A percentile compares a stretch with the other conserved stretches of the same genome.
Conservation (phyloP, 1,284 basidiomycete species). For the Ceratobasidium sp. region DNA sequence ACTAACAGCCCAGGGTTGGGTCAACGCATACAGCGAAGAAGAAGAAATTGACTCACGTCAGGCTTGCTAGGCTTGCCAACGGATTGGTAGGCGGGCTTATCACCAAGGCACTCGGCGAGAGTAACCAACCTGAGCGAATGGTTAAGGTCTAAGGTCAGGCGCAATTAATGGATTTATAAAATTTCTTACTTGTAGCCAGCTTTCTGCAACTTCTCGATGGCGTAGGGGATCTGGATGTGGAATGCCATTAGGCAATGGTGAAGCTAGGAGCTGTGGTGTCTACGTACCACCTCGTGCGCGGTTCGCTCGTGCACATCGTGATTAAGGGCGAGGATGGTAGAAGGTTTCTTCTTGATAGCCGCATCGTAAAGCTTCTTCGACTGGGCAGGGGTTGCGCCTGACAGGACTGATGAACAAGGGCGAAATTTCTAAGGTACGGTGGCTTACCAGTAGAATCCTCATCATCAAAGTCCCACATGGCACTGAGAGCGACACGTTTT, state of each 20-base stretch:
- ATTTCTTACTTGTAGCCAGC: constrained; percentile 27
- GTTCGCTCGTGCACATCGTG: constrained; percentile 43
- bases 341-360: constrained; percentile 25
- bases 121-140: constrained; percentile 28
- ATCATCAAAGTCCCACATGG: constrained; percentile 48
- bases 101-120: constrained; percentile 43
- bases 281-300: constrained; percentile 31
- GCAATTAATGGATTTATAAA: not conserved
- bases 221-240: constrained; percentile 13
- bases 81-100: constrained; percentile 37
- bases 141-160: not conserved
- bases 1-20: not conserved
- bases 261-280: too few species aligned
- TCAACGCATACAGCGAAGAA: not conserved
- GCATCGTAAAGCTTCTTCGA: constrained; percentile 34
- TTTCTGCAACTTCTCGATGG: constrained; percentile 24
- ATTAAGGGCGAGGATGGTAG: constrained; percentile 45
- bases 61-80: constrained; percentile 12
- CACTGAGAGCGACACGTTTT: constrained; percentile 7
- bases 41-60: constrained; percentile 11
- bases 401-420: not conserved
- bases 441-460: constrained; percentile 40
- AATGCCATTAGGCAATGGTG: too few species aligned
- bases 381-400: constrained; percentile 16
- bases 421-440: not conserved